Evolutionary conservation across 1,284 basidiomycete species (phyloP).

Genomic region (Ganoderma multipileum): DNA sequence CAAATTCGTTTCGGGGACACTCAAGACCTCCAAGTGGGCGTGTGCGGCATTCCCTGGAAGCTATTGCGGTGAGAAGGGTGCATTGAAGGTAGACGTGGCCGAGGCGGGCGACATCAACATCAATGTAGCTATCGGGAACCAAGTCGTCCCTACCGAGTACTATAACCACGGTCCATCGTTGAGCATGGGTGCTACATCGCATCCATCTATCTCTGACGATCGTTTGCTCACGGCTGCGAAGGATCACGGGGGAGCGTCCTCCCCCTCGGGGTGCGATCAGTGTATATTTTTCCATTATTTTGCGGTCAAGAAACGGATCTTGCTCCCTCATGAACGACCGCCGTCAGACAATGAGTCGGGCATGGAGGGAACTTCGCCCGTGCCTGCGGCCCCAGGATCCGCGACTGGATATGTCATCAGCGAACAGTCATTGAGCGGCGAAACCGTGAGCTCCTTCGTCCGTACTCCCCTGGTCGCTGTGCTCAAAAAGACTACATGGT

Average conservation of each 20-base stretch:
- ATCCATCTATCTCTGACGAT: not conserved
- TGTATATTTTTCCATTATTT: constrained; percentile 26
- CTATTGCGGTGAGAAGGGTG: not conserved
- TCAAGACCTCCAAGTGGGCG: constrained; percentile 15
- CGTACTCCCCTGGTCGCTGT: not conserved
- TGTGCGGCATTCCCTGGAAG: constrained; percentile 18
- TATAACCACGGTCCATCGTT: constrained; percentile 14
- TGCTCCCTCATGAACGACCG: constrained; percentile 17
- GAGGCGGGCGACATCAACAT: not conserved
- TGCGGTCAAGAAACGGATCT: constrained; percentile 14
- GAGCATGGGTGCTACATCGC: not conserved
- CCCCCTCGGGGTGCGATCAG: not conserved
- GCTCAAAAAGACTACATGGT: not conserved
- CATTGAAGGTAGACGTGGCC: not conserved
- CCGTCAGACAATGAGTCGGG: not conserved
- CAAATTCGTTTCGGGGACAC: constrained; percentile 18
- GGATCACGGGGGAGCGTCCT: not conserved
- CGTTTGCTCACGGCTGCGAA: not conserved
- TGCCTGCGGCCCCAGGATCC: not conserved
- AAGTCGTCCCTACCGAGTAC: not conserved
- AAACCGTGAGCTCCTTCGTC: not conserved
- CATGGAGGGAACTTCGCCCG: not conserved
- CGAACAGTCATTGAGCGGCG: not conserved
- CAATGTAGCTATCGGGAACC: not conserved
- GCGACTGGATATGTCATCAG: constrained; percentile 2